Evolutionary conservation across 2,329 filamentous ascomycete species (phyloP).

Genomic region (Colletotrichum musae): DNA sequence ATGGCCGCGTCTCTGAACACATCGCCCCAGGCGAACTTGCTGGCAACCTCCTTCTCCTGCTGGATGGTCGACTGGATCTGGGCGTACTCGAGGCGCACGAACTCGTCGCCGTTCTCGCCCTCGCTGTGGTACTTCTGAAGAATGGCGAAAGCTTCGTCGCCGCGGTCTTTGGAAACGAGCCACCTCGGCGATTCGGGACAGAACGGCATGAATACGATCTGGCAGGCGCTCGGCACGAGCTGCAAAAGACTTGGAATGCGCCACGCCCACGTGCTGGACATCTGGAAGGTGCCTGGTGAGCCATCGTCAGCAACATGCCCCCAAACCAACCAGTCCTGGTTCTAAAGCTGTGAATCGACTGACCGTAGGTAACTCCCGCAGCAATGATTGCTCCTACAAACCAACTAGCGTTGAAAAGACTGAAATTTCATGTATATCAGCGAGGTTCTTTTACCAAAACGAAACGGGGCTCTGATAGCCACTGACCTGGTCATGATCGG

Average conservation of each 20-base stretch:
- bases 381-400: conserved; percentile 32
- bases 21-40: conserved; percentile 58
- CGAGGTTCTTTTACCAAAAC: background rate
- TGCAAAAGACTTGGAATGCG: conserved; percentile 35
- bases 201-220: conserved; percentile 48
- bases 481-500: conserved; percentile 63
- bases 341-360: background rate
- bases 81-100: conserved; percentile 69
- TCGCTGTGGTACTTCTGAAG: conserved; percentile 64
- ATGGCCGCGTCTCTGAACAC: conserved; percentile 51
- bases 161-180: conserved; percentile 49
- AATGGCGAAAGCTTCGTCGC: conserved; percentile 51
- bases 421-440: background rate
- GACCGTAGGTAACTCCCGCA: conserved; percentile 30
- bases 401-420: conserved; percentile 59
- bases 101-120: conserved; percentile 61
- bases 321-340: background rate
- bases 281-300: conserved; percentile 22
- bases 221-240: conserved; percentile 43
- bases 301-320: background rate
- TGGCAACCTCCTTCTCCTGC: conserved; percentile 60
- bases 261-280: conserved; percentile 36
- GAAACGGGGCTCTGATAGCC: background rate
- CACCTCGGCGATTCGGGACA: conserved; percentile 55
- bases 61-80: conserved; percentile 68